Evolutionary conservation across 129 eudicot species (phyloP).

Genomic region (Centaurea solstitialis): DNA sequence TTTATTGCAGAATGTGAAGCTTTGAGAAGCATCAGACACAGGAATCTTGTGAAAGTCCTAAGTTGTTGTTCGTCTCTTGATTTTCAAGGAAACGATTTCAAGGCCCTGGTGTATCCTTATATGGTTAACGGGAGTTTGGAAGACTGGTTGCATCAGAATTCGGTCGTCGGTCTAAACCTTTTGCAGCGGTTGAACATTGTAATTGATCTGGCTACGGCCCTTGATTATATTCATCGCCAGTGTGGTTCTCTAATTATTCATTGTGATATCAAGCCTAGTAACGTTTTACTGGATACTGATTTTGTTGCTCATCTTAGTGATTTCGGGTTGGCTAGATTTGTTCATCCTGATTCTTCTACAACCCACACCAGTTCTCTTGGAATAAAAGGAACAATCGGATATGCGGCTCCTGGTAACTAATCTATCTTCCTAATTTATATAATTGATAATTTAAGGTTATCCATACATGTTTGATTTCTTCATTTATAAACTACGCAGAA

Average conservation of each 20-base stretch:
- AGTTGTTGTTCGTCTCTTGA: conserved; percentile 28
- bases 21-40: conserved; percentile 18
- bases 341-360: not conserved
- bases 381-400: conserved; percentile 29
- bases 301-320: conserved; percentile 31
- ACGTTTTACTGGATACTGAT: conserved; percentile 22
- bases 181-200: conserved; percentile 20
- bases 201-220: conserved; percentile 26
- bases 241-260: conserved; percentile 20
- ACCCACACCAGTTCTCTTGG: conserved; percentile 11
- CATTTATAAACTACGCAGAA: conserved; percentile 9
- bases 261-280: conserved; percentile 35
- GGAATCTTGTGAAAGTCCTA: conserved; percentile 17
- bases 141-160: conserved; percentile 11
- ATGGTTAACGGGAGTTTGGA: conserved; percentile 26
- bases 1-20: conserved; percentile 25
- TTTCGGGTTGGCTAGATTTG: conserved; percentile 25
- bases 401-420: conserved; percentile 30
- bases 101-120: conserved; percentile 25
- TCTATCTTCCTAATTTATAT: not conserved
- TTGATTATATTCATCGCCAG: conserved; percentile 23
- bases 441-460: not conserved
- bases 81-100: conserved; percentile 25
- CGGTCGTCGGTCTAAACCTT: not conserved
- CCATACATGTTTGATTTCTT: not conserved